Evolutionary conservation across 495 filamentous ascomycete species (phyloP), one percentile per base, ranked within the genome.

Genomic region (Tuber magnatum): DNA sequence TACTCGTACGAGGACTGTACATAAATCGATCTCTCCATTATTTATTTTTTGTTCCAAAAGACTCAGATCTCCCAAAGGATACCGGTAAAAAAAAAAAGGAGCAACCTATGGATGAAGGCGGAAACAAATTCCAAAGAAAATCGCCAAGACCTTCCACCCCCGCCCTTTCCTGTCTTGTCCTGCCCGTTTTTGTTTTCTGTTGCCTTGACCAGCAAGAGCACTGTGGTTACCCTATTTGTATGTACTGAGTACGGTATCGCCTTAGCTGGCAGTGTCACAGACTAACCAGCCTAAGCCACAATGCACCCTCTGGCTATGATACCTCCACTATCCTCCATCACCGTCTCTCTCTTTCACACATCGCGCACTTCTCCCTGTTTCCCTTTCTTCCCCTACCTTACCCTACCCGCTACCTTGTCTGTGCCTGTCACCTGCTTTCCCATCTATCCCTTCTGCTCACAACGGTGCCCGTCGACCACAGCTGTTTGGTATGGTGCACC

Each of bases 341-440:
- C 51, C 24, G 51, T 28, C n/a, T 32, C 51, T 56, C 48, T 61
- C 51, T 61, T 61, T 61, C 51, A 61, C n/a, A 61, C 51, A 61
- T 10, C 51, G 51, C n/a, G 32, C 51, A 28, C 51, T 32, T 61
- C 51, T 61, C 51, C n/a, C 51, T 28, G n/a, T 61, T 61, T 32
- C n/a, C n/a, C 28, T 28, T 6, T 32, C 5, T 6, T 32, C 5
- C 56, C 28, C 14, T 2, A 12, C 28, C 56, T 28, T 65, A 18
- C 56, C 32, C 56, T 35, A 61, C 51, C 51, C 56, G 0, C 12
- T 65, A n/a, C 9, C 56, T 35, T 20, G 14, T 35, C 56, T 35
- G 56, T 65, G 56, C 56, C 56, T 65, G 28, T 35, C 56, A 10
- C 56, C 9, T 65, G 14, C 56, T 35, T 65, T 65, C 28, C 16